These are phyloP conservation scores for Penicillium sp. DNA, from an alignment of 2,329 filamentous ascomycete genomes.

Conservation along the genomic window DNA sequence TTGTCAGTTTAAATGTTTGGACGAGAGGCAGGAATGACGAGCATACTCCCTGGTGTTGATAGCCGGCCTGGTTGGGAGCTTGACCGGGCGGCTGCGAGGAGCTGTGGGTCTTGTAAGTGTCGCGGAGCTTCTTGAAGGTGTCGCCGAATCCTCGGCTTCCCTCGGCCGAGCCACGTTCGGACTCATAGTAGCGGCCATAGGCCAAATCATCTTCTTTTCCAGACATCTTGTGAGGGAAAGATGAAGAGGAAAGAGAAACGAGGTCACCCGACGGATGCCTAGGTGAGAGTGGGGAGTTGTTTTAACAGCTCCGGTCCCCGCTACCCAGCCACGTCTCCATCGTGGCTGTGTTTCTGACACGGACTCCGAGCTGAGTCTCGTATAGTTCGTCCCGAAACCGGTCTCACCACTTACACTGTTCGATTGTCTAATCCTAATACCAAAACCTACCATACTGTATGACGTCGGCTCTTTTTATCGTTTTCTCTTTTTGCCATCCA, in stretches of 20 bases:
- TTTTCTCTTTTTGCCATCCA: no score
- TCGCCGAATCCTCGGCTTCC: constrained; percentile 53
- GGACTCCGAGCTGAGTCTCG: neutral
- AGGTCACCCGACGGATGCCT: neutral
- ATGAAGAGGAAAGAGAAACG: neutral
- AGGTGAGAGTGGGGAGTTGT: constrained; percentile 7
- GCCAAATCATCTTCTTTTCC: constrained; percentile 53
- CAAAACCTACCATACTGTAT: no score
- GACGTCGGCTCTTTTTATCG: no score
- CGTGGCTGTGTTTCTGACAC: constrained; percentile 7
- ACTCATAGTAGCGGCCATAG: constrained; percentile 52
- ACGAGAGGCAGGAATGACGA: neutral
- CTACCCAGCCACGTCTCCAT: constrained; percentile 24
- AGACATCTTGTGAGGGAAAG: constrained; percentile 31
- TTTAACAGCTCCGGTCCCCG: constrained; percentile 20
- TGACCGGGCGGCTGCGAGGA: constrained; percentile 21
- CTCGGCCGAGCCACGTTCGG: constrained; percentile 33
- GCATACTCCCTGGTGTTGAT: constrained; percentile 25
- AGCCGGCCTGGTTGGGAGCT: constrained; percentile 22
- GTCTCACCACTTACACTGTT: no score
- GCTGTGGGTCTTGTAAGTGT: constrained; percentile 36
- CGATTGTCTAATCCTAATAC: no score
- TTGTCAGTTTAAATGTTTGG: constrained; percentile 6
- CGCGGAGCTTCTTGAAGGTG: constrained; percentile 49
- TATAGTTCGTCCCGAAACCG: no score